Evolutionary conservation across 164 flowering plant species (phyloP), one percentile per base, ranked within the genome.

Genomic region (Brasenia schreberi): DNA sequence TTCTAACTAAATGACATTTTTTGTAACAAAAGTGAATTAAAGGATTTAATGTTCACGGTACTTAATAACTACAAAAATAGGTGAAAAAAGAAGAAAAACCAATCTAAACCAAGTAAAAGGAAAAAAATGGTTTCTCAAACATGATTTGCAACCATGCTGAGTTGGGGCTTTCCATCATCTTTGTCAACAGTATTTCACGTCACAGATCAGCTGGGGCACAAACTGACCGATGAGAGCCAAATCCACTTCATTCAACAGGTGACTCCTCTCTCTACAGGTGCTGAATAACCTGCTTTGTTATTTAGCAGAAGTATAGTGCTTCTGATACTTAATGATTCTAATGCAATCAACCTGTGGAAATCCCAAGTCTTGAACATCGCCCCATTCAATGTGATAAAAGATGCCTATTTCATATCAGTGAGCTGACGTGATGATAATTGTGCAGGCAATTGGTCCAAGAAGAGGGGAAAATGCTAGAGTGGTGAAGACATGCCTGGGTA

Each of bases 201-300:
- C 67, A 89, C 90, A 0, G 96, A 90, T 64, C 95, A 85, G 71
- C 74, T 67, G 0, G 91, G 96, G 12, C 73, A 82, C 79, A 89
- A 93, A 72, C 64, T 93, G 52, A 81, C 87, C 23, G 98, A 93
- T 69, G 78, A 84, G 74, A 79, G 69, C 74, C 90, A 89, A 78
- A 81, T 86, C n/a, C 84, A 71, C 63, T 82, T 87, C 78, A 90
- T 90, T 70, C 81, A 88, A 62, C 86, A 88, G 90, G 98, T 93
- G 5, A 43, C 64, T 49, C 49, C 71, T 23, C 53, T 56, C 66
- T 65, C 43, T 49, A 14, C 12, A 18, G 61, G 60, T 23, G 27
- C 27, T 23, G 27, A 45, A 6, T 45, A 45, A 11, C 53, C 53
- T 45, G 10, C 3, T 6, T 3, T n/a, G n/a, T 17, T n/a, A 7